Evolutionary conservation across 139 green algal genomes (phyloP), one percentile per base, ranked within the genome.

Genomic region (Closterium sp.): DNA sequence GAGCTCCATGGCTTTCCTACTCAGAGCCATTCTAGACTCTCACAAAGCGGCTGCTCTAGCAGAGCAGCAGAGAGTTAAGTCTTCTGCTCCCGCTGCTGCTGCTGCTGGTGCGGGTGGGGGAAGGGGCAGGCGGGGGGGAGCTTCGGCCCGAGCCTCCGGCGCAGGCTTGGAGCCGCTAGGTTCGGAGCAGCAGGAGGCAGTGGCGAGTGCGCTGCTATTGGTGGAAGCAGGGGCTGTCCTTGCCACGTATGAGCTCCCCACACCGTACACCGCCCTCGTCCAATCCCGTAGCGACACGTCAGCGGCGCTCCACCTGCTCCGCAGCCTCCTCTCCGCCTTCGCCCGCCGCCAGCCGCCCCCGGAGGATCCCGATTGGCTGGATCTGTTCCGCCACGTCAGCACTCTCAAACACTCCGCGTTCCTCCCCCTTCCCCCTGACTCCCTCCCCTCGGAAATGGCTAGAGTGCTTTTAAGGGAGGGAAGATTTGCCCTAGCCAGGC

Each of bases 311-410:
- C n/a, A 93, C 24, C 29, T 93, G 1, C 27, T 93, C n/a, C 88
- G 88, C 24, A 27, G 50, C 27, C 30, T 94, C 32, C 42, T 93
- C 38, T 38, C 91, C n/a, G 38, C 34, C 27, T 92, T 92, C n/a
- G 42, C 31, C 45, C 22, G 89, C 31, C 45, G 27, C 29, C 90
- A 93, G 19, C 90, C 90, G 24, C 91, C 91, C 84, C 89, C 29
- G 38, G 27, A 28, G 85, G 91, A 93, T n/a, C 28, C 62, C 10
- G 88, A 93, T 29, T 93, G 91, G 91, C 88, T 38, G 28, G 28
- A 24, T 30, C 89, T 93, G 4, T 93, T 89, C 88, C 31, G 28
- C 31, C 32, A 91, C 50, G 31, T 93, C 31, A 70, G 91, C 88
- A 91, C 91, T 2, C 88, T 93, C 2, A 89, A 93, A 19, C 24